Evolutionary conservation across 306 rosid species (phyloP), one percentile per base, ranked within the genome.

Genomic region (Vigna reflexopilosa): DNA sequence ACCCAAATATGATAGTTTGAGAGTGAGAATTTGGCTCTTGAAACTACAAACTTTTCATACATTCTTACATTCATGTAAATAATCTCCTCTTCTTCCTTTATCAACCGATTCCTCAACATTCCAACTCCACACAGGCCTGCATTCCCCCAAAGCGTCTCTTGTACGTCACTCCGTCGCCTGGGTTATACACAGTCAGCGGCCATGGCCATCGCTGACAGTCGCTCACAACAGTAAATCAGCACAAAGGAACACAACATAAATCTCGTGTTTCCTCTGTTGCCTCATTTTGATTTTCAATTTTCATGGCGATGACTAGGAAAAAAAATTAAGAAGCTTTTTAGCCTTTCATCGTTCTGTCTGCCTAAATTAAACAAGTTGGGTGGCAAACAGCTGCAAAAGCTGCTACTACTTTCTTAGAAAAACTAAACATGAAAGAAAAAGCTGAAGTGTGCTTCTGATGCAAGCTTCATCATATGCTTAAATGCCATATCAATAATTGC

Each of bases 371-470:
- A 63, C 72, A 76, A 64, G 44, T n/a, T 52, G 11, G 68, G 57
- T 67, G 51, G 58, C 40, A 54, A 67, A 67, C 75, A 66, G 47
- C 74, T 40, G n/a, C 4, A 42, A 38, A 66, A 64, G 30, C 4
- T 64, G 17, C 49, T 64, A 9, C 5, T 16, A 62, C 38, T 61
- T 61, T 22, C 42, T 52, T 47, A 40, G 42, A 61, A 47, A 24
- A 75, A 61, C 52, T 12, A 49, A 75, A 62, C 71, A 61, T 30
- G 36, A 47, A 62, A 75, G 79, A 15, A 72, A 26, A 2, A 55
- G 67, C 10, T 7, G 44, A 61, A 24, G 42, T 44, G 30, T 34
- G 42, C 73, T 65, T 66, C 19, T 75, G 54, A 65, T 65, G 22
- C 67, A 51, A 66, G 54, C 45, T 34, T 24, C 22, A 38, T 76